Base-by-base conservation (phyloP, 257 asterid genomes). In the Linderniella brevidens region DNA sequence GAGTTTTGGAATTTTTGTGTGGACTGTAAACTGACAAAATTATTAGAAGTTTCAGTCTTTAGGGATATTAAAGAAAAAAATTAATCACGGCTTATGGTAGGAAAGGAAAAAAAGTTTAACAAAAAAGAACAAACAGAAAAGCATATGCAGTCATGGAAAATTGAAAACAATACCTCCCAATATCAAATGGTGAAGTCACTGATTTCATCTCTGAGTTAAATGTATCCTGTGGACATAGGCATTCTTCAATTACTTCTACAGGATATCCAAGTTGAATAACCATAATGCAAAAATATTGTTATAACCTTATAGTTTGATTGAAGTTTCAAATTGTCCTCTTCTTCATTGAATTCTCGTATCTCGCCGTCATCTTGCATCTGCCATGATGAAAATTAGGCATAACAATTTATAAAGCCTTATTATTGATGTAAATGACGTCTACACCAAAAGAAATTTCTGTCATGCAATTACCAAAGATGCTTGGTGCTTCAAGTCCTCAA, bases 341-440 rank as follows among this genome's bases (percentile, higher is more conserved):
- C 93, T 62, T 83, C 95, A 65, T 42, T 79, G 57, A 61, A 58
- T 68, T 79, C 94, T 69, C 71, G 85, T 51, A 68, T 68, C 53
- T 73, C 93, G 46, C 78, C 96, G 55, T 78, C 93, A 15, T 77
- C 87, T 58, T 73, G 99, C 64, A 90, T 78, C 99, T 90, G 72
- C 58, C 68, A 65, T 57, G 54, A 46, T 53, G 44, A 60, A 58
- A 53, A 52, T 18, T 40, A 67, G 49, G 54, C 42, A 15, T 11
- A 58, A 37, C 49, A 48, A 37, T 60, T 62, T 17, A 45, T 51
- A 38, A 17, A 20, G 32, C 54, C 10, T 45, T 6, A 25, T 45
- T 6, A 25, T 25, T 25, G 32, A 3, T 25, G 32, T 6, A 3
- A 40, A 35, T 39, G 56, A 47, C 49, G 51, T 37, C 37, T 41